Evolutionary conservation across 139 green algal genomes (phyloP), one percentile per base, ranked within the genome.

Genomic region (Tetratostichococcus sp.): DNA sequence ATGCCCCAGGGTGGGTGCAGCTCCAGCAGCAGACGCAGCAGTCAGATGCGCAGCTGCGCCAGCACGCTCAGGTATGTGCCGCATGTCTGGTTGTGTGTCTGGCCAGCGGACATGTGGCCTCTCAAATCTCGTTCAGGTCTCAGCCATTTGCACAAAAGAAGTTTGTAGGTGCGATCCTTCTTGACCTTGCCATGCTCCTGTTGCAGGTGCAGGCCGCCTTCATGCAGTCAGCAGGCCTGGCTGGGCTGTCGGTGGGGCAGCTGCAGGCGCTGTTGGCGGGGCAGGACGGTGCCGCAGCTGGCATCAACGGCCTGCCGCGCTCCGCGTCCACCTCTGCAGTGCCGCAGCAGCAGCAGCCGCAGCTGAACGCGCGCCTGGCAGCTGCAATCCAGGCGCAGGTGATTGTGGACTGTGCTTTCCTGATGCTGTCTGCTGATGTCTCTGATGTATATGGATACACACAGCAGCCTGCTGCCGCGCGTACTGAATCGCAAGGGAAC

Each of bases 11-110:
- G 17, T 73, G 35, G 17, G n/a, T 69, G 50, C 58, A 80, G 70
- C n/a, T 76, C 70, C 19, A 80, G 35, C 62, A 80, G 50, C 76
- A 72, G 65, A 1, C 35, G 58, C 72, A 71, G 58, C 59, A 65
- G 14, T 25, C 14, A 14, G 14, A 69, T 5, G 25, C 26, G 50
- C 50, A 76, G 42, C 32, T 33, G 21, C 35, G 59, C 21, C 67
- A 79, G 43, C 67, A 79, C 21, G 58, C 23, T 16, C 34, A 72
- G 66, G 35, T 73, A 66, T 43, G 39, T 50, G 39, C 14, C 14
- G 39, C 39, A 14, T 22, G 39, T 22, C 39, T 50, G 39, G 39
- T 14, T 14, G 39, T n/a, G n/a, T n/a, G n/a, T n/a, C 39, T 50
- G 8, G 8, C 39, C 39, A 50, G 39, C n/a, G n/a, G n/a, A n/a